Base-by-base conservation (phyloP, 179 eudicot genomes). In the Silene vulgaris region DNA sequence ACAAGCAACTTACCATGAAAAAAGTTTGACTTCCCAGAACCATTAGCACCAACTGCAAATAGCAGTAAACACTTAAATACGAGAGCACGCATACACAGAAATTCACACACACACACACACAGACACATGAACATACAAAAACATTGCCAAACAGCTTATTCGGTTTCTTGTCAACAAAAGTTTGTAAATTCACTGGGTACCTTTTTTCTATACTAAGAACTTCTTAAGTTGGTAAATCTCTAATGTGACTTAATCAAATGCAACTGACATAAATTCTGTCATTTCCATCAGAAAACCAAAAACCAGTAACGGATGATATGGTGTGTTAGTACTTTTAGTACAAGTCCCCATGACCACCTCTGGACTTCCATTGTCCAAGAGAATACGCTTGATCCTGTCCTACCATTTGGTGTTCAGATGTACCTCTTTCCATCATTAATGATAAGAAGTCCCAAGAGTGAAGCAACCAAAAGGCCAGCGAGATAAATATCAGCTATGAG, bases 11-110 rank as follows among this genome's bases (percentile, higher is more conserved):
- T 80, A 95, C 99, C 99, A 80, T 93, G 99, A 79, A 96, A 96
- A 78, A 96, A 96, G 81, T 93, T 93, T 20, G 99, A 93, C 85
- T 96, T 96, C 70, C 99, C 99, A 79, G 97, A 93, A 78, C 99
- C 99, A 87, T 96, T 96, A 20, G 99, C 97, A 64, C 99, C 99
- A 86, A 96, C 97, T 95, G 96, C 91, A 87, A 13, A 67, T 17
- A 43, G 54, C 32, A 80, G 19, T 4, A 35, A 35, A 56, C 54
- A 7, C 16, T 16, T 74, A 79, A 30, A 70, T 69, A 64, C 26
- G 72, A n/a, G 14, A 71, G 35, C 50, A 76, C 28, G 21, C 20
- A 23, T 57, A 71, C 59, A 66, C 66, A 70, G 74, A 70, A 48
- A 26, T 50, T 70, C 8, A 13, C 37, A 52, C 43, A 78, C 17